Evolutionary conservation across 2,329 filamentous ascomycete species (phyloP), one percentile per base, ranked within the genome.

Genomic region (Cladosporium phlei): DNA sequence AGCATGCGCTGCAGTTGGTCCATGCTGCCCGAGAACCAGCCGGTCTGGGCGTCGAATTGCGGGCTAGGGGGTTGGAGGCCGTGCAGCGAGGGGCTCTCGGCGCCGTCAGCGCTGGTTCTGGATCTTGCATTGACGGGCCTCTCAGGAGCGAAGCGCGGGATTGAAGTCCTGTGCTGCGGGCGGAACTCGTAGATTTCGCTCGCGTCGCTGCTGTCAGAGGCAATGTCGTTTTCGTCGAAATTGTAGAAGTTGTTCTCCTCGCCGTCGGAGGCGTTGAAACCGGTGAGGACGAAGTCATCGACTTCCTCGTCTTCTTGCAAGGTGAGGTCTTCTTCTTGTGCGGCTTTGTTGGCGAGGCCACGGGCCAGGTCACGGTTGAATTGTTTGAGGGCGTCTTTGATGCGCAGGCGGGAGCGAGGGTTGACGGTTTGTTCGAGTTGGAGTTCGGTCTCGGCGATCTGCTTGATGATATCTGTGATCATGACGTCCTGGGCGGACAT

Each of bases 381-480:
- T 3, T 39, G 52, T 16, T 60, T 56, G 10, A 66, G 55, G 10
- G 59, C 55, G 10, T 63, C 60, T 19, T 62, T 62, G 8, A 66
- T 49, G 9, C 56, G 56, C 16, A 53, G 53, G 21, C 55, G 56
- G 14, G 56, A 55, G 38, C 59, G 64, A 2, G 57, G 52, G 38
- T 57, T 65, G 27, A 53, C 45, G 21, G 57, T 55, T 24, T 59
- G 58, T 38, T 66, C 63, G 25, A 66, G 59, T 27, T 65, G 60
- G 14, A 65, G 49, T 46, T 66, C 63, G 16, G 58, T 56, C 28
- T 61, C 61, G 24, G 59, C 55, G 19, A 64, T 63, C 32, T 57
- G 53, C 25, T 52, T 49, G 29, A 66, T 51, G 8, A 66, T 53
- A 9, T 55, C 52, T n/a, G 44, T 38, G 29, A 55, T 49, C 34